Conservation (phyloP, 345 rosid genomes). For the Salix koriyanagi region DNA sequence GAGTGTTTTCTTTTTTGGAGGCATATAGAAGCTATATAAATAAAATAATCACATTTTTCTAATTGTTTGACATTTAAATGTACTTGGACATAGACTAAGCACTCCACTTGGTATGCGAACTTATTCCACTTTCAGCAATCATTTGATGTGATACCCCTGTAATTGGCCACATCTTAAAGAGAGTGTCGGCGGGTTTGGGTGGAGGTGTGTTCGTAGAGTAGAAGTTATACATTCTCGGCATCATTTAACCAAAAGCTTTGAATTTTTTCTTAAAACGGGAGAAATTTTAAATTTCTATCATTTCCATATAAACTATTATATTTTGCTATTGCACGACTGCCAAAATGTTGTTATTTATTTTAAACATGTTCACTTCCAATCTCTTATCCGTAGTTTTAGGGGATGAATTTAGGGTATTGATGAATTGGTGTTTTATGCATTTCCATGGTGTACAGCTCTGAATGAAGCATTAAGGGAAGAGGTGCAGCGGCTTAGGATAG, state of each 20-base stretch:
- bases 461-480: constrained; percentile 76
- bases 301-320: background rate
- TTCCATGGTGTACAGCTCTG: constrained; percentile 52
- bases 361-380: background rate
- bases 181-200: background rate
- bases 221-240: background rate
- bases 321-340: background rate
- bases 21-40: background rate
- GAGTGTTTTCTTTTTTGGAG: background rate
- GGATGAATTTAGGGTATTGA: background rate
- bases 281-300: background rate
- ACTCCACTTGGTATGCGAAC: background rate
- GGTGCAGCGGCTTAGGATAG: constrained; percentile 82
- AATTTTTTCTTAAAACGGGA: background rate
- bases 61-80: background rate
- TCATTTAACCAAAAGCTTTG: background rate
- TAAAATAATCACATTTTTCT: background rate
- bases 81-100: background rate
- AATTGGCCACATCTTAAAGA: background rate
- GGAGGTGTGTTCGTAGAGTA: background rate
- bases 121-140: background rate
- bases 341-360: background rate
- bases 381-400: background rate
- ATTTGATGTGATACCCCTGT: background rate
- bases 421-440: background rate